A percentile compares a stretch with the other conserved stretches of the same genome.
Evolutionary conservation across 2,329 filamentous ascomycete genomes (phyloP).

Genomic region (Arthroderma sp.): DNA sequence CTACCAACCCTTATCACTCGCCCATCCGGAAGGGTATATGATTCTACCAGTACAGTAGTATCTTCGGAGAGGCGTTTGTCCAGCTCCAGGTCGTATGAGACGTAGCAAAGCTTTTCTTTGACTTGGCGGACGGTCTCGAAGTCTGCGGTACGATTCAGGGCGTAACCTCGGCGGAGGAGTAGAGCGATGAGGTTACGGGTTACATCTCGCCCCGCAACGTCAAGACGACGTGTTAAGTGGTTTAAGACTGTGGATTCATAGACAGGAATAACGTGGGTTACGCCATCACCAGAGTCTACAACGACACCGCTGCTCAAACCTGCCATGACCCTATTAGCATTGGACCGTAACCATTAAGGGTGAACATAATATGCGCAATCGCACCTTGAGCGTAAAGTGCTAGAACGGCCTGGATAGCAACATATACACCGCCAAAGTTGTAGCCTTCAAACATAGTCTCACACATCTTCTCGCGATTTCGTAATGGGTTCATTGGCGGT

Average conservation of each 20-base stretch:
- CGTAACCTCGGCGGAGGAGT: slow-evolving; percentile 84
- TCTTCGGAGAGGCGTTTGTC: slow-evolving; percentile 95
- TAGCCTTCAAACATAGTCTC: slow-evolving; percentile 99
- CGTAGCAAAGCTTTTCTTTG: slow-evolving; percentile 99
- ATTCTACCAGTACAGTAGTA: slow-evolving; percentile 92
- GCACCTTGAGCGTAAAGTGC: slow-evolving; percentile 91
- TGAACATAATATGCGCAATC: slow-evolving; percentile 10
- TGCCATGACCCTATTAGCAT: slow-evolving; percentile 23
- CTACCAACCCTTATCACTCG: slow-evolving; percentile 92
- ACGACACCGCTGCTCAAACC: slow-evolving; percentile 89
- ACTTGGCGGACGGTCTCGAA: slow-evolving; percentile 98
- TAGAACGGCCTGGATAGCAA: slow-evolving; percentile 92
- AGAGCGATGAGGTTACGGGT: slow-evolving; percentile 97
- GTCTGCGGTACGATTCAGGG: slow-evolving; percentile 93
- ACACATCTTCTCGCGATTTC: slow-evolving; percentile 95
- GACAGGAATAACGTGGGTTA: slow-evolving; percentile 96
- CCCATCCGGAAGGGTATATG: slow-evolving; percentile 92
- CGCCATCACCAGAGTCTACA: slow-evolving; percentile 94
- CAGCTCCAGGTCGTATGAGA: slow-evolving; percentile 92
- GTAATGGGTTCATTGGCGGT: slow-evolving; percentile 93
- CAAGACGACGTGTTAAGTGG: slow-evolving; percentile 84
- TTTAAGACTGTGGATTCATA: slow-evolving; percentile 98
- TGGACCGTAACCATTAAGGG: background rate
- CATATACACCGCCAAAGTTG: slow-evolving; percentile 90
- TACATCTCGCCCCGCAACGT: slow-evolving; percentile 92